phyloP scores from a whole-genome alignment of 805 yeast species.

The Candida maesae region DNA sequence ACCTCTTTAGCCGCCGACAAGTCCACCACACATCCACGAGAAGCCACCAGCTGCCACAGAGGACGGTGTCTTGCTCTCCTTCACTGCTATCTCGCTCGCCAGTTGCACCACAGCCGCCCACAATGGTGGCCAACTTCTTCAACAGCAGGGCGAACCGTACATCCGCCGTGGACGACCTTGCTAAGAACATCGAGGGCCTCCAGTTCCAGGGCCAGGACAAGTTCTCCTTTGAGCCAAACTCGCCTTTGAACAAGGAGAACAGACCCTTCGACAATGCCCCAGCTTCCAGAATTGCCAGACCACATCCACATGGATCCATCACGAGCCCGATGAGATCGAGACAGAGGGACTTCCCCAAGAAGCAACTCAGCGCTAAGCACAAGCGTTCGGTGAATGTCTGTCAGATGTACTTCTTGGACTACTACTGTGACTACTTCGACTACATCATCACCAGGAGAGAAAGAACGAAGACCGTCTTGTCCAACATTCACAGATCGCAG shows the following conservation, averaged over 20 bases:
- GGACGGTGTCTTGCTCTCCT: not conserved
- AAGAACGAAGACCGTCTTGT: constrained; percentile 68
- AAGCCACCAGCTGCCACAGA: not conserved
- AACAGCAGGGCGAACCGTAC: constrained; percentile 17
- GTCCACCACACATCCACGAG: not conserved
- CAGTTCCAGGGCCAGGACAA: constrained; percentile 24
- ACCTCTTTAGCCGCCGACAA: not conserved
- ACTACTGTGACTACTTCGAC: constrained; percentile 93
- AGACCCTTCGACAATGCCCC: constrained; percentile 27
- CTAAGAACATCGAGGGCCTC: constrained; percentile 27
- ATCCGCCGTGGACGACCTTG: constrained; percentile 24
- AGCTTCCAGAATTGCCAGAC: constrained; percentile 25
- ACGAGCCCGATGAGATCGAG: constrained; percentile 15
- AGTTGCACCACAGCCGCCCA: too few relatives aligned
- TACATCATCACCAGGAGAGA: constrained; percentile 85
- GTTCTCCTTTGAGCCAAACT: constrained; percentile 32
- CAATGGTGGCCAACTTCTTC: constrained; percentile 30
- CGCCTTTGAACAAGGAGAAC: constrained; percentile 40
- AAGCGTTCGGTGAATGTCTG: constrained; percentile 86
- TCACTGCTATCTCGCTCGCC: not conserved
- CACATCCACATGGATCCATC: constrained; percentile 8
- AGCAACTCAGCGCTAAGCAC: constrained; percentile 45
- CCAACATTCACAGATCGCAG: constrained; percentile 41
- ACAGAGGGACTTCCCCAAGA: constrained; percentile 7
- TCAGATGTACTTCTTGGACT: constrained; percentile 90